Evolutionary conservation across 352 stramenopile genomes (phyloP), one percentile per base, ranked within the genome.

Genomic region (Elongisporangium anandrum): DNA sequence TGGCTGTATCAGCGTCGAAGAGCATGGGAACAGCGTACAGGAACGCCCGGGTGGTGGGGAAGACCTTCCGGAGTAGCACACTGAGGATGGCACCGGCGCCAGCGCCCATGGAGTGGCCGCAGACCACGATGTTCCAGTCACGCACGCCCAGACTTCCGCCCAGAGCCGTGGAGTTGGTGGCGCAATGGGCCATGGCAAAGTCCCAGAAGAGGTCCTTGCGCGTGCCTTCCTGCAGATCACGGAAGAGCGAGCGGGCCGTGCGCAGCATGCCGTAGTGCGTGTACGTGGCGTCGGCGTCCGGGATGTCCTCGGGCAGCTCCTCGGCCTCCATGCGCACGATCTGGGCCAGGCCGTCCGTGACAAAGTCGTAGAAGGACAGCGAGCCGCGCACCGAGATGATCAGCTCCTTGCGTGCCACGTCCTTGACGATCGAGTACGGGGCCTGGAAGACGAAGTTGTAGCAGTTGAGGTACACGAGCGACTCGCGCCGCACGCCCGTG

Each of bases 41-140:
- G 52, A 82, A 90, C 20, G 79, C 83, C 10, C 72, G 72, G 1
- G 82, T 85, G 1, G 64, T 67, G 0, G 70, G 72, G 51, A 90
- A 92, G 19, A 76, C 34, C n/a, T 77, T 77, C 24, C 68, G 70
- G 10, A 93, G 68, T 52, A 94, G 63, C 26, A 94, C 63, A 1
- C 73, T 66, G 12, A 95, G 64, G 49, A 95, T 85, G 20, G 76
- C 78, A 22, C 71, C 79, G 9, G 93, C 84, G 8, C 81, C 87
- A n/a, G 79, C 87, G 26, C 87, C 85, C 72, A 94, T 88, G 50
- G 83, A 93, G 69, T 95, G 87, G 4, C 87, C 87, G 19, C 75
- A 86, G 6, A 94, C 70, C 13, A 93, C 83, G 57, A 95, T 73
- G 50, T 73, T 79, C 81, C 80, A 92, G 50, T 73, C 59, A 17